Evolutionary conservation across 2,329 filamentous ascomycete species (phyloP), one percentile per base, ranked within the genome.

Genomic region (Aspergillus vadensis): DNA sequence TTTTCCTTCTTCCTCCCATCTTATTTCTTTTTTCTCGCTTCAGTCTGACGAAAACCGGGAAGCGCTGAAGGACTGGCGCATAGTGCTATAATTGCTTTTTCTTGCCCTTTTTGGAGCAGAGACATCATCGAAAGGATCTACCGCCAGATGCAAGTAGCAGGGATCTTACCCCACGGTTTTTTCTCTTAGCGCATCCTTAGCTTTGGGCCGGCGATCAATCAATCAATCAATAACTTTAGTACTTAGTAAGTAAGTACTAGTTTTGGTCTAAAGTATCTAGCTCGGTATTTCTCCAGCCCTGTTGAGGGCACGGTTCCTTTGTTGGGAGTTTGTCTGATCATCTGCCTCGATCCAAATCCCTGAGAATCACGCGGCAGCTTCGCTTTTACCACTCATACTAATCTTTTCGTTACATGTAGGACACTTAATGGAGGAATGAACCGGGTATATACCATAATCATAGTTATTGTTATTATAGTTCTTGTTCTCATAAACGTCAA

Each of bases 61-160:
- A 44, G 19, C 19, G 19, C 41, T 44, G 19, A 14, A 30, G 25
- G 8, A 36, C 32, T 5, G 12, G 32, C 32, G 32, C 12, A 36
- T 36, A 10, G 47, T 27, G 23, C 25, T 27, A 27, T 8, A 2
- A 19, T 50, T 50, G 19, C 19, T 17, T n/a, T 17, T 43, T 17
- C 39, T 27, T 27, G 3, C 3, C 21, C 21, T 23, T 23, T 23
- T 23, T 23, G 21, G 21, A 23, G 21, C 21, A 23, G 21, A 23
- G 8, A 14, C 10, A 36, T 36, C 12, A 25, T 25, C 25, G 25
- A 27, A 23, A 17, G 25, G 47, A 50, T 50, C 47, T 50, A 17
- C 47, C 47, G 47, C 27, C 23, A 50, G 2, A 50, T 50, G 47
- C 47, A 50, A 30, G 47, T 50, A 27, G 47, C 47, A 50, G 47